Evolutionary conservation across 2,329 filamentous ascomycete species (phyloP).

Genomic region (Magnaporthiopsis incrustans): DNA sequence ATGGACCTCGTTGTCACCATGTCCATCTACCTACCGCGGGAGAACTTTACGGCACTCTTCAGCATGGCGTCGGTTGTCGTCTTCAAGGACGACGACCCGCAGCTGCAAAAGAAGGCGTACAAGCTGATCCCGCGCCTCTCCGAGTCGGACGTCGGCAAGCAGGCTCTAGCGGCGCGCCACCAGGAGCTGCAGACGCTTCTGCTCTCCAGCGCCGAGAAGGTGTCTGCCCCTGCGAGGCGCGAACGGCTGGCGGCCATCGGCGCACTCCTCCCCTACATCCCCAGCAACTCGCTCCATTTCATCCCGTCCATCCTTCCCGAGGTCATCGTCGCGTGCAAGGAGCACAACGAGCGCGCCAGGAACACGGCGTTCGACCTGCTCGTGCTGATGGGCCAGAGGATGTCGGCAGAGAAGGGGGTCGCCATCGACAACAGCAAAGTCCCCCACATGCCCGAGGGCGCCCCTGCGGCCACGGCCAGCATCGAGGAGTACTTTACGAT

Average conservation of each 20-base stretch:
- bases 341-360: slow-evolving; percentile 91
- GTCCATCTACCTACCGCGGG: slow-evolving; percentile 81
- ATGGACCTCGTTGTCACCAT: slow-evolving; percentile 98
- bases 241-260: slow-evolving; percentile 80
- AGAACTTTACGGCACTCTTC: slow-evolving; percentile 80
- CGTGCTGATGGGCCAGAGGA: slow-evolving; percentile 78
- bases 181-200: slow-evolving; percentile 76
- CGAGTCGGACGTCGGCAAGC: slow-evolving; percentile 67
- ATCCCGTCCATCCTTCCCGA: slow-evolving; percentile 87
- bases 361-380: slow-evolving; percentile 85
- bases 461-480: slow-evolving; percentile 67
- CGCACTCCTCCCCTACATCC: slow-evolving; percentile 71
- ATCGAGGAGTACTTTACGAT: slow-evolving; percentile 97
- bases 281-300: slow-evolving; percentile 76
- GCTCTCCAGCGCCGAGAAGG: slow-evolving; percentile 71
- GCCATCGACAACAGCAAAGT: slow-evolving; percentile 81
- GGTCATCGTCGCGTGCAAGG: slow-evolving; percentile 93
- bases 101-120: slow-evolving; percentile 98
- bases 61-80: slow-evolving; percentile 79
- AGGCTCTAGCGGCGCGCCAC: slow-evolving; percentile 69
- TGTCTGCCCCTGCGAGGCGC: slow-evolving; percentile 74
- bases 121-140: slow-evolving; percentile 90
- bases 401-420: slow-evolving; percentile 57
- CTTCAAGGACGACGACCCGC: slow-evolving; percentile 73
- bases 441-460: slow-evolving; percentile 75